Conservation (phyloP, 192 early-diverging fungal genomes). For the Chytriomyces sp. region DNA sequence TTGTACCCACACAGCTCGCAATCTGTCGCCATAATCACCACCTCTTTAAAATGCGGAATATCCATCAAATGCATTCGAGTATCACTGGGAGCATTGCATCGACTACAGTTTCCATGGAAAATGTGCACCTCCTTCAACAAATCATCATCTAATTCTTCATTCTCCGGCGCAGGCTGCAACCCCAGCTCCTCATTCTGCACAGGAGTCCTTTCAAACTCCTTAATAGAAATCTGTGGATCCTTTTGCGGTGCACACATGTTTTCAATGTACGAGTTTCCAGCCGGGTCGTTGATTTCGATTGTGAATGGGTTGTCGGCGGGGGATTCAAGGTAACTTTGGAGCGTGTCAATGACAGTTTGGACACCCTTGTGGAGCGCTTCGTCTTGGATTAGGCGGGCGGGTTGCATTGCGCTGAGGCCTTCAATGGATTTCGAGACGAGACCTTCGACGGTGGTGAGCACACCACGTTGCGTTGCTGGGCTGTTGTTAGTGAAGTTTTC, state of each 20-base stretch:
- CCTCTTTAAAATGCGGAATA: conserved; percentile 97
- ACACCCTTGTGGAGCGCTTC: conserved; percentile 76
- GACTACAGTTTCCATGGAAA: too few species aligned
- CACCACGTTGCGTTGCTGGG: conserved; percentile 71
- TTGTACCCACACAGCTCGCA: conserved; percentile 94
- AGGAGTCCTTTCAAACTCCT: conserved; percentile 72
- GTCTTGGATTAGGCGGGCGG: conserved; percentile 70
- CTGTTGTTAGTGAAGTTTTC: too few species aligned
- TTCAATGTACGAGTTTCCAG: conserved; percentile 92
- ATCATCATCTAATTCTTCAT: conserved; percentile 54
- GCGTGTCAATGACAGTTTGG: conserved; percentile 65
- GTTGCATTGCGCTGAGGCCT: conserved; percentile 78
- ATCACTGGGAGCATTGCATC: too few species aligned
- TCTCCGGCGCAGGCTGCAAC: conserved; percentile 63
- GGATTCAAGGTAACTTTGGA: conserved; percentile 64
- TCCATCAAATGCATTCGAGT: too few species aligned
- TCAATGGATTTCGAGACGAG: conserved; percentile 77
- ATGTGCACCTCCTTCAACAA: too few species aligned
- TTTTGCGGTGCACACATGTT: conserved; percentile 76
- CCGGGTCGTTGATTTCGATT: conserved; percentile 83
- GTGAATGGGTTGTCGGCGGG: conserved; percentile 64
- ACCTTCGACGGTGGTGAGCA: conserved; percentile 92
- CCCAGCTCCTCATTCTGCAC: conserved; percentile 84
- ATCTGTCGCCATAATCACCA: conserved; percentile 91
- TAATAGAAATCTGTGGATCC: conserved; percentile 76